Percentiles rank a stretch among this genome's conserved stretches.
phyloP scores from a whole-genome alignment of 1,284 basidiomycete species.

The Thelephora terrestris region DNA sequence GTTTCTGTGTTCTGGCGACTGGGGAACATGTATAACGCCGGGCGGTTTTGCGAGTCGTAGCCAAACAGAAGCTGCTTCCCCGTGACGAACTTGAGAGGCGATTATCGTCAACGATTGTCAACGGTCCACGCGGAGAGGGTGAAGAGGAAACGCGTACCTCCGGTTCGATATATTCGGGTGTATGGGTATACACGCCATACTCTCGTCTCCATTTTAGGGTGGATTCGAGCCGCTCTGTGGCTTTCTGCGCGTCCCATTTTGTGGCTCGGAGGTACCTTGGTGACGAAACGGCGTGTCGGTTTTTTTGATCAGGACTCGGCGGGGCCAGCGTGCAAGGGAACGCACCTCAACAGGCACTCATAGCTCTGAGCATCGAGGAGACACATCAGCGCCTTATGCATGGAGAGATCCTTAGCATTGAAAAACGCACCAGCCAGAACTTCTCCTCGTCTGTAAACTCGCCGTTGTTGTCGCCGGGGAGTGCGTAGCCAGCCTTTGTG shows the following conservation, averaged over 20 bases:
- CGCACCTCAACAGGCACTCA: conserved; percentile 59
- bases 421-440: conserved; percentile 25
- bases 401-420: background rate
- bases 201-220: conserved; percentile 70
- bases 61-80: conserved; percentile 61
- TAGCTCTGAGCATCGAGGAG: conserved; percentile 30
- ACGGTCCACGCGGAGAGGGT: conserved; percentile 1
- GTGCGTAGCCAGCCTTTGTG: conserved; percentile 34
- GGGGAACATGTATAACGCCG: conserved; percentile 41
- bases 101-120: background rate
- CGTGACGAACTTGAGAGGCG: conserved; percentile 30
- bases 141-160: conserved; percentile 36
- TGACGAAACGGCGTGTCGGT: background rate
- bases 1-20: conserved; percentile 13
- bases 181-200: conserved; percentile 53
- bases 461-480: conserved; percentile 40
- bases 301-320: background rate
- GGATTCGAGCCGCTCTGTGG: conserved; percentile 53
- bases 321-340: background rate
- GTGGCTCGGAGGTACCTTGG: conserved; percentile 57
- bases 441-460: conserved; percentile 53
- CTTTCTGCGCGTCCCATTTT: conserved; percentile 46
- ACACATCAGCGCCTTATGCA: background rate
- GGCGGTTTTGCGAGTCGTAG: conserved; percentile 59
- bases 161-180: conserved; percentile 50